phyloP scores from a whole-genome alignment of 352 stramenopile species.

The Phytophthora vignae region DNA sequence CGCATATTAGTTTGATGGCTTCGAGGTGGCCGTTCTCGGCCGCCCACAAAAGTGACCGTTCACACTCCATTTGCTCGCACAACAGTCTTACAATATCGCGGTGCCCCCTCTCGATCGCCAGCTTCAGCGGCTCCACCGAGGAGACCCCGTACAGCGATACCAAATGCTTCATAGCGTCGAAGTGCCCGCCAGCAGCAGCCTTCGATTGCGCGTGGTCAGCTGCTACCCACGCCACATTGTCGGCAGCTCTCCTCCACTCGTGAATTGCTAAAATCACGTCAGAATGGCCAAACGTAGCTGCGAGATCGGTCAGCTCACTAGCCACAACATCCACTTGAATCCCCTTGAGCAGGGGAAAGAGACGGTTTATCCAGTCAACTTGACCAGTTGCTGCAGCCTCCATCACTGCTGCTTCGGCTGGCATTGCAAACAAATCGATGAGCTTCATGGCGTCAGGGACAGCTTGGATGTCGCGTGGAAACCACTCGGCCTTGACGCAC shows the following conservation, averaged over 20 bases:
- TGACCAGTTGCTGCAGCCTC: slow-evolving; percentile 1
- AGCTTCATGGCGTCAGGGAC: background rate
- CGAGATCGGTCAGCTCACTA: background rate
- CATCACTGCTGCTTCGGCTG: background rate
- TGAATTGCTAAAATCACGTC: background rate
- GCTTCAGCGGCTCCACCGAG: background rate
- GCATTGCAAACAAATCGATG: slow-evolving; percentile 4
- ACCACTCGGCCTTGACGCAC: background rate
- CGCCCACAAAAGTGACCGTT: background rate
- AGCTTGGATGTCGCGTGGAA: slow-evolving; percentile 3
- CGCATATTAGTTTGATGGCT: background rate
- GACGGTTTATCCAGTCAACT: background rate
- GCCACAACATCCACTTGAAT: background rate
- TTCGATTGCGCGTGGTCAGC: background rate
- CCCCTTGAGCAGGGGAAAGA: no score
- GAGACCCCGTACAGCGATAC: background rate
- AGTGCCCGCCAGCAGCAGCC: background rate
- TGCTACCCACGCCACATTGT: background rate
- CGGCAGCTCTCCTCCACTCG: slow-evolving; percentile 1
- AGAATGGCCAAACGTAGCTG: background rate
- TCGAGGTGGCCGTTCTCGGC: background rate
- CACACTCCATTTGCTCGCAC: background rate
- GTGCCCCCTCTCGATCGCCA: background rate
- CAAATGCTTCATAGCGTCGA: background rate
- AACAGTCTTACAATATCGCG: background rate